Percentiles rank a stretch among this genome's conserved stretches.
Evolutionary conservation across 495 filamentous ascomycete species (phyloP).

Genomic region (Neurospora sp.): DNA sequence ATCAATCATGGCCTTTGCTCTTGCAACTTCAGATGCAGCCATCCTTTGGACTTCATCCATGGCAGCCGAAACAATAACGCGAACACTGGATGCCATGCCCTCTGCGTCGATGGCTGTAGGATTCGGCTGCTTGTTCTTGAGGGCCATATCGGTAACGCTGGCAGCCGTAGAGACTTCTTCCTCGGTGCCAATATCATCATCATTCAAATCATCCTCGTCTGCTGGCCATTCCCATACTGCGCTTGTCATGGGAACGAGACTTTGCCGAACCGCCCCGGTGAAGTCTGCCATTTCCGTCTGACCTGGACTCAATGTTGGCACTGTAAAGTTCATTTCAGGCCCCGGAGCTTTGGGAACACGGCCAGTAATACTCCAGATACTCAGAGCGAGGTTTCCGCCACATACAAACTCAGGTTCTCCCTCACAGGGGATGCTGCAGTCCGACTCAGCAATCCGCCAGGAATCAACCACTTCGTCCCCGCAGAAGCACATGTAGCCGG

Average conservation of each 20-base stretch:
- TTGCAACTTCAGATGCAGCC: conserved; percentile 8
- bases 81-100: conserved; percentile 7
- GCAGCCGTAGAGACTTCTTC: neutral
- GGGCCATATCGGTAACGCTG: neutral
- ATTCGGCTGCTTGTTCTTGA: neutral
- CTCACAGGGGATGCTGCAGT: conserved; percentile 31
- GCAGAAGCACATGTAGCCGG: conserved; percentile 51
- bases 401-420: conserved; percentile 29
- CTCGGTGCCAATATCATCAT: neutral
- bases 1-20: conserved; percentile 9
- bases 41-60: conserved; percentile 9
- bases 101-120: conserved; percentile 3
- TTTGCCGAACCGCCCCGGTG: conserved; percentile 12
- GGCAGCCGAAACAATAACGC: conserved; percentile 11
- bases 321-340: conserved; percentile 5
- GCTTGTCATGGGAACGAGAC: conserved; percentile 7
- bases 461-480: conserved; percentile 35
- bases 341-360: conserved; percentile 9
- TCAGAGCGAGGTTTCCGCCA: conserved; percentile 30
- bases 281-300: conserved; percentile 7
- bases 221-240: conserved; percentile 11
- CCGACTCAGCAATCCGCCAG: conserved; percentile 21
- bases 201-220: neutral
- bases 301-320: conserved; percentile 9
- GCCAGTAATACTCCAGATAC: conserved; percentile 27